Conservation (phyloP, 805 yeast species). For the Schizosaccharomyces lindneri region DNA sequence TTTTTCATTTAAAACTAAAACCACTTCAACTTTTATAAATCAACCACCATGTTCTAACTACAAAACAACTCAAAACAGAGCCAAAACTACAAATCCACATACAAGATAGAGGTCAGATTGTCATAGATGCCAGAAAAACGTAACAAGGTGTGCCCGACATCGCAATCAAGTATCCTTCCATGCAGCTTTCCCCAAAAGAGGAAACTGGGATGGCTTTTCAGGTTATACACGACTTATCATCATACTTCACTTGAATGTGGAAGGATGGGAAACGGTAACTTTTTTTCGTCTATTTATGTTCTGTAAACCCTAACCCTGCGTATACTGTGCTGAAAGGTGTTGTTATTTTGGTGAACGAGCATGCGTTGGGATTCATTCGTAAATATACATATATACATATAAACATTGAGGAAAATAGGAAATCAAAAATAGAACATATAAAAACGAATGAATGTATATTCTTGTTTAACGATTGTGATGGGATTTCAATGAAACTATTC, state of each 20-base stretch:
- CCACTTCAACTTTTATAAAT: no score
- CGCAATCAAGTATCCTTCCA: slow-evolving; percentile 1
- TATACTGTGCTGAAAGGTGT: background rate
- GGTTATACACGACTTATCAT: background rate
- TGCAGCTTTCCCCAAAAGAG: background rate
- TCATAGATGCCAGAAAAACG: background rate
- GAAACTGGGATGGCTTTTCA: slow-evolving; percentile 1
- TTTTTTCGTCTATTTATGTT: background rate
- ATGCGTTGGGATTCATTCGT: no score
- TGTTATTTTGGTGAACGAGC: no score
- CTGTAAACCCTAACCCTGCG: background rate
- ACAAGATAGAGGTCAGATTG: background rate
- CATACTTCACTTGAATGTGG: slow-evolving; percentile 2
- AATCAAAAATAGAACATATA: no score
- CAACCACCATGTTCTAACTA: no score
- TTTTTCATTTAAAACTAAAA: no score
- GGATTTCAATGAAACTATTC: no score
- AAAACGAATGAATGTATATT: no score
- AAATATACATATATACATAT: no score
- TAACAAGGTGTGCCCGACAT: background rate
- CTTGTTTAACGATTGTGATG: no score
- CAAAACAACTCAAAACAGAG: background rate
- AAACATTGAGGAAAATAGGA: no score
- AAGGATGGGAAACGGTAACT: background rate
- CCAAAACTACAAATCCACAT: background rate